Conservation (phyloP, 2,329 filamentous ascomycete genomes). For the Colletotrichum sp. region DNA sequence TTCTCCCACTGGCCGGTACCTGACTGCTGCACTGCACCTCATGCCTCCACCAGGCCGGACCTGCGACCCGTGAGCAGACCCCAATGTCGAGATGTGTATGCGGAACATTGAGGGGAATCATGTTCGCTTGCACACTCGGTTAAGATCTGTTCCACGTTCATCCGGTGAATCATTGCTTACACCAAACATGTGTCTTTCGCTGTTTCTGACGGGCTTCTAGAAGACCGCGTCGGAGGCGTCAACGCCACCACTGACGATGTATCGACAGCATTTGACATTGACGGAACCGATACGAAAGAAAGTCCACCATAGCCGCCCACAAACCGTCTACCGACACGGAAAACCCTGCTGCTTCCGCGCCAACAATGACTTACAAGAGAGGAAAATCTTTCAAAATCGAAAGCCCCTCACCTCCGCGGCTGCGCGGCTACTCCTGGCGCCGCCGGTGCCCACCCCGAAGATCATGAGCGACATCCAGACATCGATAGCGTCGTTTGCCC, state of each 20-base stretch:
- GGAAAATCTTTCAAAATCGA: neutral
- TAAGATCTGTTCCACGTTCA: neutral
- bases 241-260: neutral
- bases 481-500: neutral
- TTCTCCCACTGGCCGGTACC: conserved; percentile 1
- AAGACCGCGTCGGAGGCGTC: neutral
- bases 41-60: neutral
- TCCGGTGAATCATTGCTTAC: neutral
- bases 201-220: neutral
- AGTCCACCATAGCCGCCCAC: neutral
- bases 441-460: neutral
- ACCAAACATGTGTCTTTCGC: neutral
- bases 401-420: neutral
- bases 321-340: neutral
- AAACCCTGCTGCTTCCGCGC: neutral
- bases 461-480: neutral
- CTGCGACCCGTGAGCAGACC: neutral
- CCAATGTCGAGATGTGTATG: neutral
- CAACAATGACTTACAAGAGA: neutral
- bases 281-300: neutral
- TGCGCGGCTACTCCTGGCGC: neutral
- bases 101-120: neutral
- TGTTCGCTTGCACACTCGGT: neutral
- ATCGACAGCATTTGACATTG: neutral
- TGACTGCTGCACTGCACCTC: conserved; percentile 4